Conservation (phyloP, 2,329 filamentous ascomycete species). For the Juglanconis sp. region DNA sequence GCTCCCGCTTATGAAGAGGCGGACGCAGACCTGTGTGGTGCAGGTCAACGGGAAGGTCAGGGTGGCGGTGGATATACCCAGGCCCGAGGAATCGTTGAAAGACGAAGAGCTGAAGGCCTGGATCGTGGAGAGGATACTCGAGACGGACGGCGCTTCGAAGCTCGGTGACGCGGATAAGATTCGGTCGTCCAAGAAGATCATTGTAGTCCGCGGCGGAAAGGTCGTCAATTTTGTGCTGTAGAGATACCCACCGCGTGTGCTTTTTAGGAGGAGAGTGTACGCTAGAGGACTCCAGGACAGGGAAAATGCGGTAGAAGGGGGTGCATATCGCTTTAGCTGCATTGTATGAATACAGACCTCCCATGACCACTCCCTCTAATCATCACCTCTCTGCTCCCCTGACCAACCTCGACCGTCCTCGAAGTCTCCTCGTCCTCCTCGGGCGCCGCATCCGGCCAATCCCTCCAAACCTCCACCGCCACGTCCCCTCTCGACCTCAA, state of each 20-base stretch:
- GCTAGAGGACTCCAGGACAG: not conserved
- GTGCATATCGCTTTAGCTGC: not conserved
- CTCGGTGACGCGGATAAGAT: constrained; percentile 47
- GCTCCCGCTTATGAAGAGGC: constrained; percentile 45
- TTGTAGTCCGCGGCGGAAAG: constrained; percentile 65
- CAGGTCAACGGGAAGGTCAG: constrained; percentile 78
- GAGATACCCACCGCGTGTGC: constrained; percentile 13
- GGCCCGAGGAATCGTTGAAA: constrained; percentile 35
- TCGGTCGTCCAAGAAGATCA: constrained; percentile 56
- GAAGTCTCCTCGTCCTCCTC: constrained; percentile 25
- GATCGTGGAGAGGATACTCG: constrained; percentile 59
- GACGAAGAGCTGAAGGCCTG: constrained; percentile 52
- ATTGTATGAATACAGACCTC: constrained; percentile 39
- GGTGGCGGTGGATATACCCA: constrained; percentile 63
- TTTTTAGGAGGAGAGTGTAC: not conserved
- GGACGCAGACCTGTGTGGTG: constrained; percentile 59
- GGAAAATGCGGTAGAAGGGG: not conserved
- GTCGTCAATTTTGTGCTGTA: constrained; percentile 71
- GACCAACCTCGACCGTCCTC: constrained; percentile 24
- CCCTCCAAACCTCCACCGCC: constrained; percentile 67
- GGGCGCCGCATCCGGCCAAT: constrained; percentile 51
- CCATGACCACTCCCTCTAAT: constrained; percentile 47
- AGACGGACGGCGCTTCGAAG: constrained; percentile 58
- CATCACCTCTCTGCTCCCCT: constrained; percentile 26
- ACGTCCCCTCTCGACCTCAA: constrained; percentile 26